Evolutionary conservation across 2,329 filamentous ascomycete species (phyloP), one percentile per base, ranked within the genome.

Genomic region (Didymella segeticola): DNA sequence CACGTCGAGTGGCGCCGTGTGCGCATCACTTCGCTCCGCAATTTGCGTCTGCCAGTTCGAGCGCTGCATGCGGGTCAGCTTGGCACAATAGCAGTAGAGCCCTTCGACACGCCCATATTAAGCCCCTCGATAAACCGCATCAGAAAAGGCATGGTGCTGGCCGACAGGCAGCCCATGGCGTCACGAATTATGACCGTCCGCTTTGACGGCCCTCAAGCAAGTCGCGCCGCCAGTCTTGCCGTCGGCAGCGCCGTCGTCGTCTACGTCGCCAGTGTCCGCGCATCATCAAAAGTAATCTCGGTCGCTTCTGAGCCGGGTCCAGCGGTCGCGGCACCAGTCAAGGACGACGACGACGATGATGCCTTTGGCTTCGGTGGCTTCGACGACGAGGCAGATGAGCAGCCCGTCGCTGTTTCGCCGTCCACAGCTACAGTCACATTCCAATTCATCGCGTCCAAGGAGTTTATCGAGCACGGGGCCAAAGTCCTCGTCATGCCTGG

Each of bases 181-280:
- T 69, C 70, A 17, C 70, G 75, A 33, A 66, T 71, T 6, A 77
- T 80, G 46, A 86, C 85, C 1, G 92, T 91, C 0, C 81, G 83
- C 1, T 96, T 97, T 67, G 78, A 83, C 1, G 83, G 62, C 1
- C 31, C 42, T 5, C 67, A 70, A 47, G 66, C 88, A 5, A 73
- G 80, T 0, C 84, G 88, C 42, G 83, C 88, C 0, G 83, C 82
- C 20, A 79, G 83, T 1, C 79, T 97, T 6, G 81, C 83, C 0
- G 77, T 86, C 1, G 89, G 90, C 1, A 87, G 83, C 33, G 80
- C 88, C 27, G 87, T 93, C 5, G 92, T 96, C 25, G 84, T 93
- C 1, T 98, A 97, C 68, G 85, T 93, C 33, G 91, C 91, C 15
- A 97, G 92, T 68, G 87, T 98, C 12, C 84, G 93, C 8, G 89